Percentiles rank a stretch among this genome's conserved stretches.
Evolutionary conservation across 345 rosid genomes (phyloP).

Genomic region (Leavenworthia alabamica): DNA sequence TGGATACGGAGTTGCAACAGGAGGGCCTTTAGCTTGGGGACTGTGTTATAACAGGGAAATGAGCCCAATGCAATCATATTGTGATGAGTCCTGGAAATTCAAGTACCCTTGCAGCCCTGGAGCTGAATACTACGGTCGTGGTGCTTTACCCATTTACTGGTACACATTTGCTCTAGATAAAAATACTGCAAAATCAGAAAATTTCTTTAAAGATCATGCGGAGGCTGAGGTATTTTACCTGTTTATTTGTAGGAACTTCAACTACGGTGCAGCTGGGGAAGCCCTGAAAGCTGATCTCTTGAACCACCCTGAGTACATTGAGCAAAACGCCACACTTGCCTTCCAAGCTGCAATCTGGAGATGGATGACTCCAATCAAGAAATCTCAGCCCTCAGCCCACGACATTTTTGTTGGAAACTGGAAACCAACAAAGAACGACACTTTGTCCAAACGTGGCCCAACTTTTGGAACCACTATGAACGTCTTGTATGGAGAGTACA

Average conservation of each 20-base stretch:
- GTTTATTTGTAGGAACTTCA: slow-evolving; percentile 55
- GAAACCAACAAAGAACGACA: slow-evolving; percentile 83
- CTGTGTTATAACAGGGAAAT: slow-evolving; percentile 86
- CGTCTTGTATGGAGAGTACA: slow-evolving; percentile 55
- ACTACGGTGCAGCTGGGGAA: slow-evolving; percentile 64
- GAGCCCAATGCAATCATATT: slow-evolving; percentile 86
- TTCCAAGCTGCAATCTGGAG: slow-evolving; percentile 74
- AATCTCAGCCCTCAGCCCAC: slow-evolving; percentile 65
- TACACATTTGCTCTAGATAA: slow-evolving; percentile 15
- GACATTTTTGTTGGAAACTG: slow-evolving; percentile 61
- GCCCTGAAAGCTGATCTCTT: slow-evolving; percentile 59
- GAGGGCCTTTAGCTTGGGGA: slow-evolving; percentile 96
- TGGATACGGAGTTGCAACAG: slow-evolving; percentile 93
- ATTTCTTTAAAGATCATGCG: not conserved
- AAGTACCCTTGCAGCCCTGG: slow-evolving; percentile 82
- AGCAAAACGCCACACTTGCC: slow-evolving; percentile 81
- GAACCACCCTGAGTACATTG: slow-evolving; percentile 65
- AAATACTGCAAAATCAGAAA: not conserved
- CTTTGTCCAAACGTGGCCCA: slow-evolving; percentile 55
- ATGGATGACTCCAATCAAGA: slow-evolving; percentile 76
- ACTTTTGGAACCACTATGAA: slow-evolving; percentile 74
- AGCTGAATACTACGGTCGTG: slow-evolving; percentile 93
- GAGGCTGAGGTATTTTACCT: not conserved
- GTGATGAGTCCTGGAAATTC: slow-evolving; percentile 63
- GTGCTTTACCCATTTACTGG: slow-evolving; percentile 93